phyloP scores from a whole-genome alignment of 2,329 filamentous ascomycete genomes.

The Pezicula carpinea region DNA sequence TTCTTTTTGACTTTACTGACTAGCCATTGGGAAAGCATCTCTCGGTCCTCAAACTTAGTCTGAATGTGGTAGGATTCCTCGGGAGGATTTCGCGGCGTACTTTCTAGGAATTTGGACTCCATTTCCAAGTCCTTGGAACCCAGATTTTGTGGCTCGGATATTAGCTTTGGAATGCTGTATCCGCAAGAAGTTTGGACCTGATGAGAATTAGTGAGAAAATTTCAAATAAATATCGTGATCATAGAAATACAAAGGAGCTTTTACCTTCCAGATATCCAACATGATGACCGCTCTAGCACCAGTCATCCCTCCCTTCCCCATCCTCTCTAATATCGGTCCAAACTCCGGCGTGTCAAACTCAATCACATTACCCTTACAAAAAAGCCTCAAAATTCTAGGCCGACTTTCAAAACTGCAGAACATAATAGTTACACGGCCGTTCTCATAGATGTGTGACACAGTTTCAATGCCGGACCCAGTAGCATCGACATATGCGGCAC shows the following conservation, averaged over 20 bases:
- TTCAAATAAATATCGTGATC: no score
- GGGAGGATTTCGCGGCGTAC: no score
- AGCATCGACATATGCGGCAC: slow-evolving; percentile 65
- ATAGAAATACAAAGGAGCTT: no score
- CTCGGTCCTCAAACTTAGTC: slow-evolving; percentile 47
- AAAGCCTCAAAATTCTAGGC: slow-evolving; percentile 61
- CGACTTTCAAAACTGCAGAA: slow-evolving; percentile 60
- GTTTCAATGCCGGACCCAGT: slow-evolving; percentile 75
- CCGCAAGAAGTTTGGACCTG: slow-evolving; percentile 65
- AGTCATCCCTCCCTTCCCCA: slow-evolving; percentile 39
- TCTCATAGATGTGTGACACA: slow-evolving; percentile 71
- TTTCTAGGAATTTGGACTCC: slow-evolving; percentile 9
- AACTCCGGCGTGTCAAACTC: slow-evolving; percentile 54
- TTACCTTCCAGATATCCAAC: slow-evolving; percentile 58
- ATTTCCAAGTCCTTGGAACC: no score
- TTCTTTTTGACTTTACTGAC: slow-evolving; percentile 44
- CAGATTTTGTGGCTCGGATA: no score
- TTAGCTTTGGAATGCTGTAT: slow-evolving; percentile 52
- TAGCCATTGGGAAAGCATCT: slow-evolving; percentile 50
- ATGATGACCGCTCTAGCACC: slow-evolving; percentile 57
- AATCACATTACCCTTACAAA: slow-evolving; percentile 53
- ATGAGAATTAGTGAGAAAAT: no score
- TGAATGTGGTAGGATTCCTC: no score
- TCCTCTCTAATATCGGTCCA: slow-evolving; percentile 34
- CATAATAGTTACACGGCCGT: slow-evolving; percentile 69